These are phyloP conservation scores for Coemansia sp. DNA, from an alignment of 192 early-diverging fungal genomes.

Conservation along the genomic window DNA sequence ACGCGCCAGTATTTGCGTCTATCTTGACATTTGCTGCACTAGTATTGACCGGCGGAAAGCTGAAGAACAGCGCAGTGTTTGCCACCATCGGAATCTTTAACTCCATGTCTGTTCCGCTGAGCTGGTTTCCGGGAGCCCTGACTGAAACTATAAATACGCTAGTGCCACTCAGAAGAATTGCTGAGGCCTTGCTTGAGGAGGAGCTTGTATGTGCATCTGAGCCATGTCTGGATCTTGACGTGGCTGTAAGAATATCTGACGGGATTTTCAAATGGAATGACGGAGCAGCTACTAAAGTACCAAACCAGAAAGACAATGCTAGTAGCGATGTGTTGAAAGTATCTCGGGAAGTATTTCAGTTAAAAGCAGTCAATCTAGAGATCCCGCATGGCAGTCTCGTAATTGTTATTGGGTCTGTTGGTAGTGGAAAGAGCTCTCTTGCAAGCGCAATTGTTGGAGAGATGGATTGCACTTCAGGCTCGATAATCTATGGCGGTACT, in stretches of 20 bases:
- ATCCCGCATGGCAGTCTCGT: constrained; percentile 58
- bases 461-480: constrained; percentile 54
- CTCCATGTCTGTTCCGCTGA: constrained; percentile 43
- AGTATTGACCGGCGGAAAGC: constrained; percentile 21
- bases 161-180: constrained; percentile 37
- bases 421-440: constrained; percentile 64
- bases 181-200: constrained; percentile 35
- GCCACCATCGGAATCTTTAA: constrained; percentile 53
- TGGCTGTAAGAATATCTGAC: constrained; percentile 21
- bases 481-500: constrained; percentile 37
- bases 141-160: constrained; percentile 42
- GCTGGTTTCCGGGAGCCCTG: constrained; percentile 42
- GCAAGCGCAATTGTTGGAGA: constrained; percentile 58
- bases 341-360: constrained; percentile 3
- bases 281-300: no score
- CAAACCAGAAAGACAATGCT: background rate
- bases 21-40: constrained; percentile 38
- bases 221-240: constrained; percentile 11
- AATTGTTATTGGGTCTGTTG: constrained; percentile 67
- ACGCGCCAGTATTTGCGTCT: constrained; percentile 45
- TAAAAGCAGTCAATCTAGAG: constrained; percentile 48
- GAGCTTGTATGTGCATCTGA: constrained; percentile 16
- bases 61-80: constrained; percentile 42
- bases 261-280: constrained; percentile 30
- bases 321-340: background rate